phyloP scores from a whole-genome alignment of 345 rosid species.

The Mangifera indica region DNA sequence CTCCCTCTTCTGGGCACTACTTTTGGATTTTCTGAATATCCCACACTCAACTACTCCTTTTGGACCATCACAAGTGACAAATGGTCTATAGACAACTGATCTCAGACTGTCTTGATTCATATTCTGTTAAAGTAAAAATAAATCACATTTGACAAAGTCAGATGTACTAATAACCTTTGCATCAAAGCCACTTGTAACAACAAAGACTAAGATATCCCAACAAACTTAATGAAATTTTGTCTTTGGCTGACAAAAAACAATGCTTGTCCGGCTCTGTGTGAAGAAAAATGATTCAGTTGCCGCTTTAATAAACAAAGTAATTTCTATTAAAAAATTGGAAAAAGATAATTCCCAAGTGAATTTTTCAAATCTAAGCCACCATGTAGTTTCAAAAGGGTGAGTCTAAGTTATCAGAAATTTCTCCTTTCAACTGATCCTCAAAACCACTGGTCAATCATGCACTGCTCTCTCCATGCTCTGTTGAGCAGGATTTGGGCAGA shows the following conservation, averaged over 20 bases:
- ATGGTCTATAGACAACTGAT: slow-evolving; percentile 74
- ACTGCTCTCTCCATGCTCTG: too few relatives aligned
- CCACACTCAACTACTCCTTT: slow-evolving; percentile 83
- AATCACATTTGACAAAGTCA: slow-evolving; percentile 26
- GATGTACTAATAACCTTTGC: slow-evolving; percentile 10
- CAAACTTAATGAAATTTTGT: slow-evolving; percentile 14
- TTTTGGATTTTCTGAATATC: slow-evolving; percentile 60
- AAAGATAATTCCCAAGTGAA: slow-evolving; percentile 12
- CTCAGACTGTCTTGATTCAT: slow-evolving; percentile 66
- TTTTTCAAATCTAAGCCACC: slow-evolving; percentile 13
- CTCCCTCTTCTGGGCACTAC: slow-evolving; percentile 41
- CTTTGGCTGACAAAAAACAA: slow-evolving; percentile 18
- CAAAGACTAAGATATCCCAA: slow-evolving; percentile 15
- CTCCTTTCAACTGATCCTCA: slow-evolving; percentile 5
- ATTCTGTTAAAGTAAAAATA: slow-evolving; percentile 30
- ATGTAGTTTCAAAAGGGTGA: slow-evolving; percentile 14
- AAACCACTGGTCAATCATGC: slow-evolving; percentile 1
- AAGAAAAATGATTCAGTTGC: slow-evolving; percentile 26
- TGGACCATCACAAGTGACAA: slow-evolving; percentile 83
- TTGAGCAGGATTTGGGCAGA: not conserved
- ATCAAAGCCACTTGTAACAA: slow-evolving; percentile 12
- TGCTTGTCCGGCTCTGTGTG: slow-evolving; percentile 22
- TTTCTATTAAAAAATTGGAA: not conserved
- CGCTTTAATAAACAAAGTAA: slow-evolving; percentile 28
- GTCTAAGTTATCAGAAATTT: not conserved